A percentile compares a stretch with the other conserved stretches of the same genome.
Evolutionary conservation across 495 filamentous ascomycete genomes (phyloP).

Genomic region (Cladorrhinum samala): DNA sequence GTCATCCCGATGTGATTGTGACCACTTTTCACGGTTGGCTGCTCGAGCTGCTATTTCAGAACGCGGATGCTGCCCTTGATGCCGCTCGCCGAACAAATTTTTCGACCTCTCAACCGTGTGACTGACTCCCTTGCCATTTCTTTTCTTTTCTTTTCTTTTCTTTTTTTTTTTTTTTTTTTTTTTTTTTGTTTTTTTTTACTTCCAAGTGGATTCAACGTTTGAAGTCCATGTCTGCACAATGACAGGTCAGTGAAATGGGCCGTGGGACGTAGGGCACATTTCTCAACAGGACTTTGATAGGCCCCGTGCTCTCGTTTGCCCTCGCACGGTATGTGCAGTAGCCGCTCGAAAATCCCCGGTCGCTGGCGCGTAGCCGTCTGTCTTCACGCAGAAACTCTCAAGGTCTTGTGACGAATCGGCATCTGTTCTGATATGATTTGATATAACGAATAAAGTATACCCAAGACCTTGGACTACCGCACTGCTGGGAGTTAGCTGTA

Average conservation of each 20-base stretch:
- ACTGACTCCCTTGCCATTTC: background rate
- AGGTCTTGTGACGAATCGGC: background rate
- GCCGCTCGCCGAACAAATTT: background rate
- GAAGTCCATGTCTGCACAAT: background rate
- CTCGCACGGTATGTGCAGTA: slow-evolving; percentile 7
- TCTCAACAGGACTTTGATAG: background rate
- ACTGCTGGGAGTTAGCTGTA: too few relatives aligned
- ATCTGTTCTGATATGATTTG: slow-evolving; percentile 1
- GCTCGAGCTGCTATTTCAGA: too few relatives aligned
- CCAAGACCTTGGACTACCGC: too few relatives aligned
- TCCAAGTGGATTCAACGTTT: too few relatives aligned
- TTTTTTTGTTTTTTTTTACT: too few relatives aligned
- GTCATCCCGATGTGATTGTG: background rate
- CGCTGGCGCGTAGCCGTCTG: background rate
- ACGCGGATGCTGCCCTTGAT: background rate
- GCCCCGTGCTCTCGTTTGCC: slow-evolving; percentile 3
- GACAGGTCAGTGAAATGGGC: background rate
- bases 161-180: too few relatives aligned
- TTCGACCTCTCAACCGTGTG: background rate
- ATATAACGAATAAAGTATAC: too few relatives aligned
- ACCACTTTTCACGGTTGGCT: too few relatives aligned
- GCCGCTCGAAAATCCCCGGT: slow-evolving; percentile 6
- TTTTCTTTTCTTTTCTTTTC: too few relatives aligned
- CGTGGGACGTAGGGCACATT: background rate
- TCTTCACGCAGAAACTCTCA: background rate